Conservation (phyloP, 805 yeast genomes). For the Candida ascalaphidarum region DNA sequence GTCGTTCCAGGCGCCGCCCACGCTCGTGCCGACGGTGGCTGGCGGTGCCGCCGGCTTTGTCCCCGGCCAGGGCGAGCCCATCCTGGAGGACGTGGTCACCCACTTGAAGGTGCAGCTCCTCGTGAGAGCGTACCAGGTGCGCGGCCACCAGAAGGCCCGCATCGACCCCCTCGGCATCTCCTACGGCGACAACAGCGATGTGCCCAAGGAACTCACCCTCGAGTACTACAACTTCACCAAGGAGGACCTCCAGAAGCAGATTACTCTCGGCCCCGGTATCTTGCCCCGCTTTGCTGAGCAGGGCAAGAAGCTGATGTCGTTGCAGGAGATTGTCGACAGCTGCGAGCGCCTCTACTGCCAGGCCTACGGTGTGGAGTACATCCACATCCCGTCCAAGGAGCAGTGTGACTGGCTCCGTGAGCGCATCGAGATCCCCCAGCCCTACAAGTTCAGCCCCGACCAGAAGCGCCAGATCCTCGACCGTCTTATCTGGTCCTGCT, state of each 20-base stretch:
- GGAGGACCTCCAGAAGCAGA: conserved; percentile 71
- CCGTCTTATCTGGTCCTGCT: conserved; percentile 92
- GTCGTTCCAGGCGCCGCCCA: conserved; percentile 91
- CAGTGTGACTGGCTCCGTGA: conserved; percentile 99
- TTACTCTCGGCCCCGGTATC: conserved; percentile 95
- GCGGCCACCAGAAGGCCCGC: conserved; percentile 94
- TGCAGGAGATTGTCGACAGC: conserved; percentile 67
- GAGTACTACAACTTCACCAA: conserved; percentile 91
- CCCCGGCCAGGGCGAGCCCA: conserved; percentile 42
- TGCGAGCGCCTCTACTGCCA: conserved; percentile 86
- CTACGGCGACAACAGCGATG: conserved; percentile 58
- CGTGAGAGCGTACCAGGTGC: conserved; percentile 97
- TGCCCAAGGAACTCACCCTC: conserved; percentile 82
- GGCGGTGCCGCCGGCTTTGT: conserved; percentile 59
- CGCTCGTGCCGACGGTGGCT: conserved; percentile 71
- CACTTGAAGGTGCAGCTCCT: conserved; percentile 93
- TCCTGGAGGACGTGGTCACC: conserved; percentile 59
- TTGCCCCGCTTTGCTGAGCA: conserved; percentile 78
- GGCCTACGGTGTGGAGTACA: conserved; percentile 87
- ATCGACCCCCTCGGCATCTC: conserved; percentile 93
- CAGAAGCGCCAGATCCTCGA: conserved; percentile 95
- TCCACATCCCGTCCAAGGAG: conserved; percentile 91
- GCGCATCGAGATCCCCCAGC: conserved; percentile 86
- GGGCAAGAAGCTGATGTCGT: conserved; percentile 50
- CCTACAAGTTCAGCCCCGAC: conserved; percentile 75